Conservation (phyloP, 202 grass and related monocot species). For the Zizania palustris region DNA sequence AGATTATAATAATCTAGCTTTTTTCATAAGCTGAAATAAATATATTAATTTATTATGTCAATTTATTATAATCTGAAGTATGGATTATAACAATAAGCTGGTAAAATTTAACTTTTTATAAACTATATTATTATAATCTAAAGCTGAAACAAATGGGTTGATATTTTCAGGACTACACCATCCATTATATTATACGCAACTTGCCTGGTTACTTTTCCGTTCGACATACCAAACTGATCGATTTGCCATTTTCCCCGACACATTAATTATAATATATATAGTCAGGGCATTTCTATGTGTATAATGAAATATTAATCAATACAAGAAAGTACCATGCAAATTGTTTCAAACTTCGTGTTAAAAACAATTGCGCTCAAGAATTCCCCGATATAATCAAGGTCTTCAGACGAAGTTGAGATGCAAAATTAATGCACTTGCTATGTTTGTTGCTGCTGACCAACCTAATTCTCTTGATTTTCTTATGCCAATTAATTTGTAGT, state of each 20-base stretch:
- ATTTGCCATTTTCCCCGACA: not conserved
- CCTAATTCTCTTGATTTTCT: constrained; percentile 21
- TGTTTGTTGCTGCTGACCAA: constrained; percentile 4
- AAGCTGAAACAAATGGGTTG: too few species aligned
- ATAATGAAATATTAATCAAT: not conserved
- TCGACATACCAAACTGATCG: not conserved
- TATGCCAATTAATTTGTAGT: not conserved
- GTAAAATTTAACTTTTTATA: too few species aligned
- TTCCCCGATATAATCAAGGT: constrained; percentile 25
- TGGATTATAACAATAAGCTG: too few species aligned
- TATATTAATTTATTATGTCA: too few species aligned
- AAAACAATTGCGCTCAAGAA: not conserved
- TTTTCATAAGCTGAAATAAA: too few species aligned
- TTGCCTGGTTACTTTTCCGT: not conserved
- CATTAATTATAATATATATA: not conserved
- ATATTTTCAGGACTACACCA: too few species aligned
- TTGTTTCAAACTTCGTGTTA: constrained; percentile 31
- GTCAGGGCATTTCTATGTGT: not conserved
- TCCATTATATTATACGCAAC: constrained; percentile 4
- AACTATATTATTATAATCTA: too few species aligned
- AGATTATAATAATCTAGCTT: too few species aligned
- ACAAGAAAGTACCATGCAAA: constrained; percentile 37
- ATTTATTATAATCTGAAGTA: too few species aligned
- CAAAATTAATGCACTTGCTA: constrained; percentile 1
- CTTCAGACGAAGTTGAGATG: constrained; percentile 48